These are phyloP conservation scores for Podosphaera aphanis DNA, from an alignment of 2,329 filamentous ascomycete species.

Conservation along the genomic window DNA sequence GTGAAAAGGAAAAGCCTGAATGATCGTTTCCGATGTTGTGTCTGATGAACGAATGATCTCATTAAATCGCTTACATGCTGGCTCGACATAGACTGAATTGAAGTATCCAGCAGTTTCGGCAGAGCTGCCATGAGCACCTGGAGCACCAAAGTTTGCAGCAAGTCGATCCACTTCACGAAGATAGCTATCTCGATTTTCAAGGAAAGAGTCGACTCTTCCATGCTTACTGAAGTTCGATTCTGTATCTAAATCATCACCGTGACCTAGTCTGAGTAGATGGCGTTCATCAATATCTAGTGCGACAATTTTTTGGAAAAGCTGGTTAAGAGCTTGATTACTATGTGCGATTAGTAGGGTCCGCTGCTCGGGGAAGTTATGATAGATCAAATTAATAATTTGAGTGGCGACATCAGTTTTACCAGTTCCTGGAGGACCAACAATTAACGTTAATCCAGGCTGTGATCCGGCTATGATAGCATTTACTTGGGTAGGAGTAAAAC, in stretches of 20 bases:
- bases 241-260: constrained; percentile 78
- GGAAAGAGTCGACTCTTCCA: constrained; percentile 81
- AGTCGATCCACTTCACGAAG: constrained; percentile 69
- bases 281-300: constrained; percentile 86
- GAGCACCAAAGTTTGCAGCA: constrained; percentile 61
- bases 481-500: constrained; percentile 76
- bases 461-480: constrained; percentile 85
- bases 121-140: constrained; percentile 85
- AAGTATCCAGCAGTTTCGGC: constrained; percentile 97
- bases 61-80: constrained; percentile 70
- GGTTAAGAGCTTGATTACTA: constrained; percentile 93
- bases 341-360: constrained; percentile 83
- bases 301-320: constrained; percentile 95
- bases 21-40: constrained; percentile 34
- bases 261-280: constrained; percentile 74
- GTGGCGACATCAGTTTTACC: constrained; percentile 98
- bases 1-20: constrained; percentile 66
- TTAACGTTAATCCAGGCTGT: constrained; percentile 78
- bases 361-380: constrained; percentile 89
- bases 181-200: constrained; percentile 62
- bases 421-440: constrained; percentile 86
- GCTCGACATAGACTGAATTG: constrained; percentile 72
- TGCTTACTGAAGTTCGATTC: constrained; percentile 80
- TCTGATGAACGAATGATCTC: constrained; percentile 34
- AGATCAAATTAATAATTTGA: constrained; percentile 96